Conservation (phyloP, 140 eudicot species). For the Bidens hawaiensis region DNA sequence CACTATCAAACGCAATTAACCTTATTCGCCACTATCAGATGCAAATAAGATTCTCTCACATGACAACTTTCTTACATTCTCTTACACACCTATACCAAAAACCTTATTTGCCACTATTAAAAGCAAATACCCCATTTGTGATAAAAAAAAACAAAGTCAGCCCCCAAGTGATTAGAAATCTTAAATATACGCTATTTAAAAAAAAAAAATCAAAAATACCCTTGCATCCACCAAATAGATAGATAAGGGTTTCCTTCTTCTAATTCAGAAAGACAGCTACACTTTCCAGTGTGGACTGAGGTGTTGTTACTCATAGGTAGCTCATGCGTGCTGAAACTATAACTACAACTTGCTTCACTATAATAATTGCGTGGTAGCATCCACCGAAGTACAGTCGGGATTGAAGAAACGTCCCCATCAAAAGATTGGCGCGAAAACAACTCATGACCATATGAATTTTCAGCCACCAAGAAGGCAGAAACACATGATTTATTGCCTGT, state of each 20-base stretch:
- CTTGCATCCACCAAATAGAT: not conserved
- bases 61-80: too few relatives aligned
- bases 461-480: constrained; percentile 12
- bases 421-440: not conserved
- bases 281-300: not conserved
- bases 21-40: too few relatives aligned
- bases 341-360: not conserved
- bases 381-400: not conserved
- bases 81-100: too few relatives aligned
- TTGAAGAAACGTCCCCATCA: not conserved
- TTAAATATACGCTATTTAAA: too few relatives aligned
- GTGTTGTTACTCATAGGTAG: not conserved
- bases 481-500: constrained; percentile 4
- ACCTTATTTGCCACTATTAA: too few relatives aligned
- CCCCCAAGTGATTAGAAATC: too few relatives aligned
- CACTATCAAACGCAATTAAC: too few relatives aligned
- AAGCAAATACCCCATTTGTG: too few relatives aligned
- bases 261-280: not conserved
- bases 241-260: constrained; percentile 1
- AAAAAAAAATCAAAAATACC: not conserved
- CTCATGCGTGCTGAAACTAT: not conserved
- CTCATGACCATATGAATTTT: not conserved
- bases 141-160: too few relatives aligned
- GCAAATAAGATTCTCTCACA: too few relatives aligned
- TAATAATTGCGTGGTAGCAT: not conserved